These are phyloP conservation scores for Populus alba DNA, from an alignment of 345 rosid genomes.

Conservation along the genomic window DNA sequence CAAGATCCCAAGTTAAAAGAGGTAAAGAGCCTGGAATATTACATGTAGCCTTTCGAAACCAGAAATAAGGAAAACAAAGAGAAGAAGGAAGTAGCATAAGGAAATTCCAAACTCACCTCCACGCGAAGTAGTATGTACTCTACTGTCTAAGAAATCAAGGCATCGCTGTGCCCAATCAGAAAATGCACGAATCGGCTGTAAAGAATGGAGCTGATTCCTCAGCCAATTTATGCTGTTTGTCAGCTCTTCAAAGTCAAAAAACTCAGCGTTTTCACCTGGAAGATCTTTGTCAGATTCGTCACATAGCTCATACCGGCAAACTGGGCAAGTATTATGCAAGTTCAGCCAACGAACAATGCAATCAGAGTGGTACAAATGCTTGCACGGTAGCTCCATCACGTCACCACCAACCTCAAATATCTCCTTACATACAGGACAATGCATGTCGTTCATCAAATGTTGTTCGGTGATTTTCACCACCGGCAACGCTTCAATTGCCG, in stretches of 20 bases:
- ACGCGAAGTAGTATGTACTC: slow-evolving; percentile 8
- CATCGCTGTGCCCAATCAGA: slow-evolving; percentile 31
- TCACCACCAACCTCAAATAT: slow-evolving; percentile 54
- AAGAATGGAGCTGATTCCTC: slow-evolving; percentile 26
- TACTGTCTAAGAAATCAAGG: slow-evolving; percentile 14
- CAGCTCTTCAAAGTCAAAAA: slow-evolving; percentile 23
- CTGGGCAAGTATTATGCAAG: slow-evolving; percentile 69
- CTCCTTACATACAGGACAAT: slow-evolving; percentile 78
- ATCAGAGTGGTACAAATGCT: slow-evolving; percentile 63
- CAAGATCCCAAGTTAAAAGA: background rate
- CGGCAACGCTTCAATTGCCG: slow-evolving; percentile 53
- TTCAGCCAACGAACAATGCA: slow-evolving; percentile 76
- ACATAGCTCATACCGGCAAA: slow-evolving; percentile 52
- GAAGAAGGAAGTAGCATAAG: background rate
- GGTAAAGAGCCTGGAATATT: background rate
- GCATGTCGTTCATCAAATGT: slow-evolving; percentile 31
- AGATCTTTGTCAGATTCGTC: background rate
- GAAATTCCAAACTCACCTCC: slow-evolving; percentile 31
- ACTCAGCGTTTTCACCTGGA: background rate
- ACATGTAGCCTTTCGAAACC: background rate
- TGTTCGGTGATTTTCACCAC: slow-evolving; percentile 30
- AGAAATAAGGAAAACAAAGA: background rate
- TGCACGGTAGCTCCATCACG: slow-evolving; percentile 57
- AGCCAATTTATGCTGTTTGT: slow-evolving; percentile 21
- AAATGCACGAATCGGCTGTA: slow-evolving; percentile 37